Evolutionary conservation across 208 protist species (phyloP).

Genomic region (Leishmania tarentolae): DNA sequence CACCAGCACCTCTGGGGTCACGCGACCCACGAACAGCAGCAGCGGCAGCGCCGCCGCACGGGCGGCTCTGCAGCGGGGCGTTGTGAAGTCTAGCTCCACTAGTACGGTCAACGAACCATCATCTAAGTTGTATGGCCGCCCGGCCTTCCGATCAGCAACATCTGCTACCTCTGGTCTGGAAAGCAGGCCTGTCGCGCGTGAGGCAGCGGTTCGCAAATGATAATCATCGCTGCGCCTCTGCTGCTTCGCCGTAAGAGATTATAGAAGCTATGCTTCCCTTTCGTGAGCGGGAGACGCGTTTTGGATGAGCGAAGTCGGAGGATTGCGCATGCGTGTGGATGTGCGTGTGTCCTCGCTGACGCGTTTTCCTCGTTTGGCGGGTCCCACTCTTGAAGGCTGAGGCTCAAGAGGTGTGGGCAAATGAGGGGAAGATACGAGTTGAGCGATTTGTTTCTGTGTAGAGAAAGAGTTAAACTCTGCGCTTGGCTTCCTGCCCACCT

Average conservation of each 20-base stretch:
- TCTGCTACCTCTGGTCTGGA: slow-evolving; percentile 13
- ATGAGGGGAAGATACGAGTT: not conserved
- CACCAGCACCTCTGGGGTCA: slow-evolving; percentile 10
- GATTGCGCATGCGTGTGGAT: not conserved
- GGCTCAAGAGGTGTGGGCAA: not conserved
- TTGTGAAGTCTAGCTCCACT: slow-evolving; percentile 12
- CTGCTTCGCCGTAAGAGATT: not conserved
- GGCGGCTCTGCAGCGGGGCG: slow-evolving; percentile 3
- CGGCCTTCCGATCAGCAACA: slow-evolving; percentile 6
- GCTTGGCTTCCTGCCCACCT: not conserved
- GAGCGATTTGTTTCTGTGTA: not conserved
- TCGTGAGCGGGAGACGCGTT: not conserved
- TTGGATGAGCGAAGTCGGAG: not conserved
- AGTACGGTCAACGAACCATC: not conserved
- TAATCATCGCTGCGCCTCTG: not conserved
- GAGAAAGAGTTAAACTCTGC: not conserved
- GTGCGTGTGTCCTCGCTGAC: not conserved
- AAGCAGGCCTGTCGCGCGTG: slow-evolving; percentile 25
- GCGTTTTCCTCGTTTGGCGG: not conserved
- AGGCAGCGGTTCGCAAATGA: slow-evolving; percentile 25
- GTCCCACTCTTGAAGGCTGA: not conserved
- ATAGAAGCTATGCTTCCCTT: not conserved
- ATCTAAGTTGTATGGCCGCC: slow-evolving; percentile 16
- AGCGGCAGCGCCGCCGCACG: slow-evolving; percentile 11
- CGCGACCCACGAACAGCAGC: not conserved